Percentiles rank a stretch among this genome's conserved stretches.
Evolutionary conservation across 352 stramenopile genomes (phyloP).

Genomic region (Phytophthora pini): DNA sequence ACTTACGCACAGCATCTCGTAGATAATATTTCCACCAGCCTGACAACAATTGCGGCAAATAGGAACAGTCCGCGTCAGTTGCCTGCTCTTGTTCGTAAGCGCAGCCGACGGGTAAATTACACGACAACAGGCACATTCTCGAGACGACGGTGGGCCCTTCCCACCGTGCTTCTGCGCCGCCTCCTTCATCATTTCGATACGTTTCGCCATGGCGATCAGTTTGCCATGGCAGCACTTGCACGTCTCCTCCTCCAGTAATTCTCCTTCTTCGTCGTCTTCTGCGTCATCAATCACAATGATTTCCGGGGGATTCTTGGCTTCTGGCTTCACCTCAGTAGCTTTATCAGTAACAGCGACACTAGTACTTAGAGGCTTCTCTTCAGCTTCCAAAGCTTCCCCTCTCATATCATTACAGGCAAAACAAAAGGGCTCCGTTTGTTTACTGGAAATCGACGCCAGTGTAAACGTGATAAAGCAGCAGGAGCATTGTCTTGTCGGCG

Average conservation of each 20-base stretch:
- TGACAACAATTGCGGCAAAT: constrained; percentile 21
- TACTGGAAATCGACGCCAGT: constrained; percentile 7
- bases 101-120: constrained; percentile 22
- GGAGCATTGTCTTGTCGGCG: constrained; percentile 9
- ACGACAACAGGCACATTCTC: constrained; percentile 31
- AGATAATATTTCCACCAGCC: constrained; percentile 21
- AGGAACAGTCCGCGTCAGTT: constrained; percentile 22
- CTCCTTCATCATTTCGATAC: constrained; percentile 11
- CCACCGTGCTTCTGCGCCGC: constrained; percentile 5
- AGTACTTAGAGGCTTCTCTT: neutral
- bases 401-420: neutral
- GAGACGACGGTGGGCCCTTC: constrained; percentile 13
- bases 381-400: neutral
- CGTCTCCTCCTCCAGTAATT: constrained; percentile 5
- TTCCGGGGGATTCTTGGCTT: constrained; percentile 1
- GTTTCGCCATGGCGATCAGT: constrained; percentile 1
- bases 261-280: constrained; percentile 19
- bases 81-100: constrained; percentile 28
- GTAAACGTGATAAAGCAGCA: constrained; percentile 18
- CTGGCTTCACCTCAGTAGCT: neutral
- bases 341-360: neutral
- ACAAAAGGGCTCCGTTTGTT: constrained; percentile 8
- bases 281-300: constrained; percentile 10
- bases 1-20: constrained; percentile 28
- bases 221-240: constrained; percentile 23